Evolutionary conservation across 306 rosid species (phyloP), one percentile per base, ranked within the genome.

Genomic region (Gynostemma pentaphyllum): DNA sequence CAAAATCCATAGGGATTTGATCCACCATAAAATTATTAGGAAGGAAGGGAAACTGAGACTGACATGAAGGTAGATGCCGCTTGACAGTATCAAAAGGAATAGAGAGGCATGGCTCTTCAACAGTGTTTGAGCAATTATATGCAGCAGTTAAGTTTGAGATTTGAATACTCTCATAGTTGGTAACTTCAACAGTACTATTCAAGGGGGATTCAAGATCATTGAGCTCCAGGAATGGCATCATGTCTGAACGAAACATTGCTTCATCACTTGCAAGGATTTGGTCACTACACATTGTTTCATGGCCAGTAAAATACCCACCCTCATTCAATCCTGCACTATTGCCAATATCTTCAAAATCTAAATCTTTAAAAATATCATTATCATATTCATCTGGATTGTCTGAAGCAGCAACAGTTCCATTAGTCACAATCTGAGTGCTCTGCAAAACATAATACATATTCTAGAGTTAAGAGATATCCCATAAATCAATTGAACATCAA

Each of bases 211-310:
- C 82, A 0, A 89, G 83, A 64, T 89, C 96, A 62, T 0, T 16
- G 69, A 89, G 70, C 82, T 89, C 96, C 77, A 89, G 45, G 62
- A 32, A 87, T 53, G 49, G 51, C 68, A 46, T 63, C 12, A 62
- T 74, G 21, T 45, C 69, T 36, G 55, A 16, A 51, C 70, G 18
- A 47, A 41, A 16, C 19, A 16, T 62, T 47, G 45, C 34, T 62
- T 32, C 12, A 14, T 61, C 39, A 32, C 37, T 37, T 22, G 39
- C 19, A 50, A 26, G 63, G 63, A 50, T 70, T 21, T 62, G 77
- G 13, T 62, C 72, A 23, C 64, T 24, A 57, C 32, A 24, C 16
- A 11, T 52, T 37, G 40, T 29, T 62, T 22, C 40, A 21, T 67
- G 60, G 50, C 50, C 59, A 55, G 78, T 67, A 46, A 49, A 75